Base-by-base conservation (phyloP, 768 basidiomycete genomes). In the Coprinellus micaceus region DNA sequence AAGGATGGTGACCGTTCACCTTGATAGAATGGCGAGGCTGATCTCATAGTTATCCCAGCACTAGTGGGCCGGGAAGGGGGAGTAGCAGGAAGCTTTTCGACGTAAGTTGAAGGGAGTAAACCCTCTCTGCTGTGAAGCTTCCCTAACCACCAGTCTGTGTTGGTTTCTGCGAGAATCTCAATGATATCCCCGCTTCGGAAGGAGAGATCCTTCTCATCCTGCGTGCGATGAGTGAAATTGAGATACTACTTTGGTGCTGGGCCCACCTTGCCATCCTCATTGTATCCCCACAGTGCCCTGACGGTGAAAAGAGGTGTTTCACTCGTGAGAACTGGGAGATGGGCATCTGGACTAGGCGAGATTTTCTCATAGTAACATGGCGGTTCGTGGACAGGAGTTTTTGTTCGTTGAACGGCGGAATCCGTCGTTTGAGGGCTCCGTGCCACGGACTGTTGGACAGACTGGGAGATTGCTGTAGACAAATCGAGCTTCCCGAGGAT, bases 101-200 rank as follows among this genome's bases (percentile, higher is more conserved):
- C 88, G 55, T 89, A 79, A 61, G 82, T 84, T 19, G 86, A 77
- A 0, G 91, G 92, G 71, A 94, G 91, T 30, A 92, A 75, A 17
- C 85, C 91, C 59, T 83, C 77, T 54, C 70, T 77, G 25, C 84
- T 84, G 39, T 82, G 79, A 54, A 73, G 64, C 58, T 71, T 78
- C n/a, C 92, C 92, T 9, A 80, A 81, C 92, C 92, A 95, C 93
- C 93, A 95, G 67, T 94, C 91, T 4, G 71, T 66, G 58, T 92
- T 90, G 49, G 82, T 88, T 64, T 92, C 85, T 25, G 82, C 79
- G 26, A 86, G 64, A 26, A 95, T 76, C 54, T 91, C 86, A 62
- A 95, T 81, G 26, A 82, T 75, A 64, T 94, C 90, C 2, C 89
- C 92, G 2, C 78, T 70, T 21, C 70, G 70, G 77, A 95, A 94